Evolutionary conservation across 2,329 filamentous ascomycete genomes (phyloP), one percentile per base, ranked within the genome.

Genomic region (Aspergillus neoniger): DNA sequence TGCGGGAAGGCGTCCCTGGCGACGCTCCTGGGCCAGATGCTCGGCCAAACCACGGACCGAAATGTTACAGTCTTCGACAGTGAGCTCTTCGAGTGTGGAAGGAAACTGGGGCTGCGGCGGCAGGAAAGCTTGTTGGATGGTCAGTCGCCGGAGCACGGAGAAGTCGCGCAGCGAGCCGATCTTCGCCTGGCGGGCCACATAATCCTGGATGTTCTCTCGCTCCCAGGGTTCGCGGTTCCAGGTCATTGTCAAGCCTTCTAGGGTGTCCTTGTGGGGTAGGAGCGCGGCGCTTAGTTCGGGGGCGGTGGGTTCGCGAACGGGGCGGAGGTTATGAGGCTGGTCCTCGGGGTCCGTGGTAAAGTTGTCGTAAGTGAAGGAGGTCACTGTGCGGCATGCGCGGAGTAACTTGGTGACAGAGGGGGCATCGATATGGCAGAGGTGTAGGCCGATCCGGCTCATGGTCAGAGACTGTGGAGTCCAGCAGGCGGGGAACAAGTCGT

Each of bases 141-240:
- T 2, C 44, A 71, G 51, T 3, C 9, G 53, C 12, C 65, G 23
- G 3, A 71, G 64, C 5, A 51, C 60, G 9, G 62, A n/a, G 30
- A 71, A 71, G 15, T 69, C 64, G 15, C 57, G 52, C 30, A 71
- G 59, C 12, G 68, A 65, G 28, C 60, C 62, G 12, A 69, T 43
- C 36, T 69, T 67, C 17, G 43, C 43, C 3, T 28, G 50, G 28
- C 47, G 50, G 2, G 51, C 36, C 25, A 59, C 9, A 19, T 60
- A 58, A 28, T 58, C 58, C 7, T 60, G 51, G 17, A 59, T 9
- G 23, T 61, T 32, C 3, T 53, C 25, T 2, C 61, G 43, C 7
- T 55, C 47, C 14, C 19, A 23, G n/a, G 19, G 47, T 4, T 57
- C 23, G n/a, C 51, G 55, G 6, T 59, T 19, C 21, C 64, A 64